A percentile compares a stretch with the other conserved stretches of the same genome.
Conservation (phyloP, 2,329 filamentous ascomycete species). For the Fusarium graminum region DNA sequence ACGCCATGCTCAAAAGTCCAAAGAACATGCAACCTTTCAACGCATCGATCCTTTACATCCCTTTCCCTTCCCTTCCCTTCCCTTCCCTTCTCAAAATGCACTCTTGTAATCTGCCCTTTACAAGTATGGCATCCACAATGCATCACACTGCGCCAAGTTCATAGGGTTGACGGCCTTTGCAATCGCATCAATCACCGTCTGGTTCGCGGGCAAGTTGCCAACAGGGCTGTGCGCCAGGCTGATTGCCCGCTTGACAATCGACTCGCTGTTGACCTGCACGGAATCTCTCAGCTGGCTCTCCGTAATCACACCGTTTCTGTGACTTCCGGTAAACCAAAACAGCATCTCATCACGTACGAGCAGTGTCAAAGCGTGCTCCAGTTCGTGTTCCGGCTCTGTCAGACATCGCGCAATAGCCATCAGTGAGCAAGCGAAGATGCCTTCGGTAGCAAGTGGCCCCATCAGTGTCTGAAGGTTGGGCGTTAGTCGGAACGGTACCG, state of each 20-base stretch:
- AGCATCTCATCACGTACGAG: conserved; percentile 99
- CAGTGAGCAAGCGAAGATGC: conserved; percentile 92
- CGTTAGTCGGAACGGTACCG: conserved; percentile 96
- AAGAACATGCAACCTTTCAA: conserved; percentile 27
- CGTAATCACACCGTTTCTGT: conserved; percentile 65
- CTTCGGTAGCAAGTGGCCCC: conserved; percentile 95
- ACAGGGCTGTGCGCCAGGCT: conserved; percentile 83
- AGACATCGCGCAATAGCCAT: conserved; percentile 97
- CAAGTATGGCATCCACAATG: conserved; percentile 97
- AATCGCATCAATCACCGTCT: conserved; percentile 95
- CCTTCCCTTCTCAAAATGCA: conserved; percentile 17
- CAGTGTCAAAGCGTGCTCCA: conserved; percentile 94
- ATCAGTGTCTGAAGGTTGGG: conserved; percentile 96
- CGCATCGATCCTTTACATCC: conserved; percentile 8
- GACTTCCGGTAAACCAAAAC: conserved; percentile 89
- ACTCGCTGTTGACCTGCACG: conserved; percentile 87
- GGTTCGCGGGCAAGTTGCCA: conserved; percentile 90
- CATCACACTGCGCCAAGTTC: conserved; percentile 88
- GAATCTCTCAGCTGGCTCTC: conserved; percentile 80
- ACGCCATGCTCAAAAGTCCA: conserved; percentile 50
- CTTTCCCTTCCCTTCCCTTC: no score
- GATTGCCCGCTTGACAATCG: conserved; percentile 90
- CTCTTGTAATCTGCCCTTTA: conserved; percentile 57
- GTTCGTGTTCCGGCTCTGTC: conserved; percentile 87
- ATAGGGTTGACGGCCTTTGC: conserved; percentile 93